These are phyloP conservation scores for Cairneyella variabilis DNA, from an alignment of 495 filamentous ascomycete genomes.

Conservation along the genomic window DNA sequence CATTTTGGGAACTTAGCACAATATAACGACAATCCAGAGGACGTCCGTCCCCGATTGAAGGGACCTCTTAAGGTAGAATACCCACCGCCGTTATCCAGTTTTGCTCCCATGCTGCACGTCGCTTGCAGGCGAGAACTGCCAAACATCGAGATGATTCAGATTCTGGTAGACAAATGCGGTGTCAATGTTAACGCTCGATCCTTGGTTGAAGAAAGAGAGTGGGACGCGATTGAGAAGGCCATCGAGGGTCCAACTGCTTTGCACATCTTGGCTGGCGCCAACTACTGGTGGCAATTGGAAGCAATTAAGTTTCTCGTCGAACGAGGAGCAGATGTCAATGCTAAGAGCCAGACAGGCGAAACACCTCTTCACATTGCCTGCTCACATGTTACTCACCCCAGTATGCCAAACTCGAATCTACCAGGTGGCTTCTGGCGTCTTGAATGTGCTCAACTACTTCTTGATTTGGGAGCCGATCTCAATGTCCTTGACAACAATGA, in stretches of 20 bases:
- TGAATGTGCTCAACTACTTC: constrained; percentile 28
- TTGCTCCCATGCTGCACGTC: constrained; percentile 4
- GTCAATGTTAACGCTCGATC: constrained; percentile 31
- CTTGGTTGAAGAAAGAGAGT: neutral
- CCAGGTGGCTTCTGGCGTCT: constrained; percentile 1
- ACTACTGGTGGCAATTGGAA: constrained; percentile 42
- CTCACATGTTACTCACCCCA: neutral
- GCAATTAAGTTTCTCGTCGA: constrained; percentile 40
- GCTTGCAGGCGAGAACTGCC: constrained; percentile 29
- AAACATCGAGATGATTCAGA: constrained; percentile 38
- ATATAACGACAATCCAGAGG: constrained; percentile 9
- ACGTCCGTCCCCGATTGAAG: neutral
- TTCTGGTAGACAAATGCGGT: constrained; percentile 37
- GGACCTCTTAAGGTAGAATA: constrained; percentile 20
- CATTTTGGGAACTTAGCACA: neutral
- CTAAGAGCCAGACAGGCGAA: constrained; percentile 30
- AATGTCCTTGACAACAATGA: constrained; percentile 31
- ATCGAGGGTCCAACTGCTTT: constrained; percentile 30
- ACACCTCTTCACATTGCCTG: constrained; percentile 39
- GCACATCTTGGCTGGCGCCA: constrained; percentile 33
- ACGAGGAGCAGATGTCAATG: constrained; percentile 37
- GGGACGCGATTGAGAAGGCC: neutral
- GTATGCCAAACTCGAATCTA: neutral
- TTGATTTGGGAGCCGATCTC: constrained; percentile 35
- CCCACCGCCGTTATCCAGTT: neutral